phyloP scores from a whole-genome alignment of 192 early-diverging fungal species.

The Backusella morwellensis region DNA sequence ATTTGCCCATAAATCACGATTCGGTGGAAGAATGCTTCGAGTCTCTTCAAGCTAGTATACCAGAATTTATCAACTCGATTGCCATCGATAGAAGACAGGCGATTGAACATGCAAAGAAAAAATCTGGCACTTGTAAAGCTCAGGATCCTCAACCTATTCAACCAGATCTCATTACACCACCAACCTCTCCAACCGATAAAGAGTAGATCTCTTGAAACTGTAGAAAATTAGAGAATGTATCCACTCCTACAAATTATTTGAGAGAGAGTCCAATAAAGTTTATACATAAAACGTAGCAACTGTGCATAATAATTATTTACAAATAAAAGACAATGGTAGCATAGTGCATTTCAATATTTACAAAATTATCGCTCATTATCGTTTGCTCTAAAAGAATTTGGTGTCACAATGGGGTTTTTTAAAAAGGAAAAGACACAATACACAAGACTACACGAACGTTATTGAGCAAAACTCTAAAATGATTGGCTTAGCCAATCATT shows the following conservation, averaged over 20 bases:
- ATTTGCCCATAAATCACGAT: not conserved
- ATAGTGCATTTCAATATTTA: too few species aligned
- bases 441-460: too few species aligned
- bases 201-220: not conserved
- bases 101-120: not conserved
- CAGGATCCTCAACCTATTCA: not conserved
- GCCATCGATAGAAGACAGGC: conserved; percentile 4
- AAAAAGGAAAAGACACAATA: too few species aligned
- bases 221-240: not conserved
- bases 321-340: not conserved
- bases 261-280: not conserved
- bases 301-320: not conserved
- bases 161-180: not conserved
- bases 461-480: too few species aligned
- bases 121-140: not conserved
- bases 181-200: not conserved
- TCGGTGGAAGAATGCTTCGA: not conserved
- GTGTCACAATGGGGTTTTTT: too few species aligned
- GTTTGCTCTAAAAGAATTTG: too few species aligned
- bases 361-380: too few species aligned
- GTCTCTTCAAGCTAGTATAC: not conserved
- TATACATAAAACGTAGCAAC: not conserved
- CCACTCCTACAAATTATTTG: not conserved
- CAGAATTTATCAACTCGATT: conserved; percentile 8
- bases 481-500: too few species aligned